Percentiles rank a stretch among this genome's conserved stretches.
Evolutionary conservation across 192 early-diverging fungal species (phyloP).

Genomic region (Lunasporangiospora selenospora): DNA sequence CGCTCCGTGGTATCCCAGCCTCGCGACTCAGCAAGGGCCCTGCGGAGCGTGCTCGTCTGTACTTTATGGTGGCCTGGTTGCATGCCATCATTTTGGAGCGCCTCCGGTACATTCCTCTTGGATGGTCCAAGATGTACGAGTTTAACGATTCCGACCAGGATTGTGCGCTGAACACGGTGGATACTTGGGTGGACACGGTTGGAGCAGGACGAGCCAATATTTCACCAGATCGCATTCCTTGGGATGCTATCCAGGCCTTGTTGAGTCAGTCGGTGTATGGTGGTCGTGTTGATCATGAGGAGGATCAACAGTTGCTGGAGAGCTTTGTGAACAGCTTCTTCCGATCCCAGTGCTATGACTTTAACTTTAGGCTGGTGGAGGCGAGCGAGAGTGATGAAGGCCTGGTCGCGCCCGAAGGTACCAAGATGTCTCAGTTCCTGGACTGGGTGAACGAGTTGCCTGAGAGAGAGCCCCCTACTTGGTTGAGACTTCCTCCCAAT

Average conservation of each 20-base stretch:
- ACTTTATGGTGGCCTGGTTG: slow-evolving; percentile 97
- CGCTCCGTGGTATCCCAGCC: slow-evolving; percentile 72
- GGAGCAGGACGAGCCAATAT: slow-evolving; percentile 88
- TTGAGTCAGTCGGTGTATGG: slow-evolving; percentile 94
- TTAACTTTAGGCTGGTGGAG: slow-evolving; percentile 80
- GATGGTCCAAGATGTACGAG: slow-evolving; percentile 98
- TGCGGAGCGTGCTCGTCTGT: slow-evolving; percentile 85
- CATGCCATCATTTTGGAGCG: slow-evolving; percentile 96
- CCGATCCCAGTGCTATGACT: slow-evolving; percentile 76
- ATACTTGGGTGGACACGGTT: slow-evolving; percentile 89
- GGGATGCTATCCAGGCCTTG: slow-evolving; percentile 89
- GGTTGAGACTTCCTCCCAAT: slow-evolving; percentile 94
- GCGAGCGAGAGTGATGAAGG: slow-evolving; percentile 29
- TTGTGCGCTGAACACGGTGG: slow-evolving; percentile 86
- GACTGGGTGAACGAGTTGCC: slow-evolving; percentile 89
- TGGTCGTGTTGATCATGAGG: slow-evolving; percentile 93
- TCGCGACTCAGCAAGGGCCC: slow-evolving; percentile 70
- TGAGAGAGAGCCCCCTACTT: slow-evolving; percentile 93
- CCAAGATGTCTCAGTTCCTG: slow-evolving; percentile 82
- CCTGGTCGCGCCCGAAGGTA: slow-evolving; percentile 87
- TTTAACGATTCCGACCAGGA: slow-evolving; percentile 99
- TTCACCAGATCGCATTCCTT: slow-evolving; percentile 94
- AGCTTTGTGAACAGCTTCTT: slow-evolving; percentile 89
- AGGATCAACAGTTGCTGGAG: slow-evolving; percentile 87
- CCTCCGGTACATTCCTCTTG: slow-evolving; percentile 94